phyloP scores from a whole-genome alignment of 306 rosid species.

The Quercus aquifolioides region DNA sequence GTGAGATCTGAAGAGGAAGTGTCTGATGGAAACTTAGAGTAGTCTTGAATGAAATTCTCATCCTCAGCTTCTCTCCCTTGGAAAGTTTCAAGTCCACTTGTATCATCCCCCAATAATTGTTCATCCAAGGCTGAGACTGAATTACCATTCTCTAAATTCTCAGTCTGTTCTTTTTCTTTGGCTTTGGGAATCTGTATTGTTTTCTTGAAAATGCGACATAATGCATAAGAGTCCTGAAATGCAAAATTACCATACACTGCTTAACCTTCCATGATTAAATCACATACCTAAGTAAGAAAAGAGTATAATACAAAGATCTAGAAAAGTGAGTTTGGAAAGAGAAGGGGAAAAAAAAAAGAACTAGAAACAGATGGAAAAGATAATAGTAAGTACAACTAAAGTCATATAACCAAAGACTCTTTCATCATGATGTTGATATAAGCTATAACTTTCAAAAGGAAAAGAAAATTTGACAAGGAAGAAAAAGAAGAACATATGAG shows the following conservation, averaged over 20 bases:
- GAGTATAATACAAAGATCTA: conserved; percentile 20
- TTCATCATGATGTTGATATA: conserved; percentile 54
- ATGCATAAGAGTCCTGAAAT: conserved; percentile 79
- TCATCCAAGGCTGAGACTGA: conserved; percentile 32
- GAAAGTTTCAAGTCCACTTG: conserved; percentile 44
- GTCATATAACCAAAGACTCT: conserved; percentile 47
- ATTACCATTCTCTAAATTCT: conserved; percentile 25
- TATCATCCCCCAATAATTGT: conserved; percentile 36
- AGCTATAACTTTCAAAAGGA: conserved; percentile 32
- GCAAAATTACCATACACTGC: not conserved
- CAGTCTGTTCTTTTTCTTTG: conserved; percentile 37
- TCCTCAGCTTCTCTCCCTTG: conserved; percentile 43
- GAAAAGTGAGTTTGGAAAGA: conserved; percentile 31
- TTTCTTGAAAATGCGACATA: conserved; percentile 91
- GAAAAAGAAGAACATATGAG: conserved; percentile 35
- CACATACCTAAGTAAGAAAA: conserved; percentile 13
- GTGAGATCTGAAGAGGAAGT: conserved; percentile 94
- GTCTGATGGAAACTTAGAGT: conserved; percentile 52
- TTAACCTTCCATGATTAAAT: not conserved
- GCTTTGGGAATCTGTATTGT: conserved; percentile 46
- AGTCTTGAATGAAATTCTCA: conserved; percentile 35
- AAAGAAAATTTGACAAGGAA: conserved; percentile 32
- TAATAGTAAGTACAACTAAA: conserved; percentile 41
- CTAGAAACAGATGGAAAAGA: conserved; percentile 35
- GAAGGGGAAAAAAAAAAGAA: conserved; percentile 27